Evolutionary conservation across 441 rosid genomes (phyloP).

Genomic region (Melastoma candidum): DNA sequence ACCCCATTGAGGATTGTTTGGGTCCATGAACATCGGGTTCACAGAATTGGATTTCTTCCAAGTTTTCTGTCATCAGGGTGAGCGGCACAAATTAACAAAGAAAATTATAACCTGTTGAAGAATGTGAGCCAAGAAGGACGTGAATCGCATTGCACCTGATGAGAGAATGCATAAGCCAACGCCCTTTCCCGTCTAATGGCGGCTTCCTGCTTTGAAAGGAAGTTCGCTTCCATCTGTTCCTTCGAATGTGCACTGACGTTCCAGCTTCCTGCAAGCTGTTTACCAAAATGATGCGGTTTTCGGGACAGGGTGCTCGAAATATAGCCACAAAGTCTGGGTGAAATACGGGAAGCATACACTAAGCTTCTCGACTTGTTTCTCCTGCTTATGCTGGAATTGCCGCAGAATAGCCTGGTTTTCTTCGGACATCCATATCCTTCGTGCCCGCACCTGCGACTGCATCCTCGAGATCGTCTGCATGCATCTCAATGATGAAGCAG

Average conservation of each 20-base stretch:
- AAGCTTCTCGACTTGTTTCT: slow-evolving; percentile 43
- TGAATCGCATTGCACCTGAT: slow-evolving; percentile 2
- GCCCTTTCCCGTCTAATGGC: slow-evolving; percentile 12
- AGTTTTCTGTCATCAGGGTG: slow-evolving; percentile 32
- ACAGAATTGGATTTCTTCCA: slow-evolving; percentile 44
- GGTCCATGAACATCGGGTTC: slow-evolving; percentile 13
- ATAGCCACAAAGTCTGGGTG: not conserved
- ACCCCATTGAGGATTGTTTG: slow-evolving; percentile 20
- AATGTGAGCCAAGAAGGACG: no score
- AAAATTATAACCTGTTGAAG: no score
- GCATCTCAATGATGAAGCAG: slow-evolving; percentile 53
- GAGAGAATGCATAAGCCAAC: slow-evolving; percentile 10
- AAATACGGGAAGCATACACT: slow-evolving; percentile 12
- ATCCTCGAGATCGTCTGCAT: slow-evolving; percentile 90
- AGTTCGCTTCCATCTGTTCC: slow-evolving; percentile 10
- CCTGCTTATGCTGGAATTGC: slow-evolving; percentile 57
- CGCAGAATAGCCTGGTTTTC: slow-evolving; percentile 73
- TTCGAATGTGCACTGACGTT: slow-evolving; percentile 4
- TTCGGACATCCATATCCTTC: slow-evolving; percentile 70
- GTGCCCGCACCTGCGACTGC: slow-evolving; percentile 65
- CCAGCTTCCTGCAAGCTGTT: slow-evolving; percentile 5
- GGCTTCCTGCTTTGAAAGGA: slow-evolving; percentile 5
- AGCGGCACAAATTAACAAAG: no score
- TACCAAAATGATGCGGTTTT: no score
- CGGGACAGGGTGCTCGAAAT: no score